Percentiles rank a stretch among this genome's conserved stretches.
phyloP scores from a whole-genome alignment of 352 stramenopile genomes.

The Globisporangium megalacanthum region DNA sequence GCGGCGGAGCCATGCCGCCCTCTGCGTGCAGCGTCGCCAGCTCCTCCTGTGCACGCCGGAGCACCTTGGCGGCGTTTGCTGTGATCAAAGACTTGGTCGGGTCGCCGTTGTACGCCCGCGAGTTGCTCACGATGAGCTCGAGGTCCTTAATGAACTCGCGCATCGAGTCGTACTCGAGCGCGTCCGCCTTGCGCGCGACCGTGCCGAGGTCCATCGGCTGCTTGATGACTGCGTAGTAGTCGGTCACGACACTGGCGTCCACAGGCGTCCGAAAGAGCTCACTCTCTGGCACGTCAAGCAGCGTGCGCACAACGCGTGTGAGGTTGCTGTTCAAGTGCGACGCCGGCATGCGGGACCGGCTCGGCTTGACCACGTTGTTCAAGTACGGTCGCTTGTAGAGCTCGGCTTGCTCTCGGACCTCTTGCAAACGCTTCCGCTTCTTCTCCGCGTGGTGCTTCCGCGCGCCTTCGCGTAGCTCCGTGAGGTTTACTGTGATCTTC shows the following conservation, averaged over 20 bases:
- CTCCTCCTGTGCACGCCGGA: slow-evolving; percentile 72
- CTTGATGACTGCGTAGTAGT: slow-evolving; percentile 85
- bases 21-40: slow-evolving; percentile 27
- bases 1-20: background rate
- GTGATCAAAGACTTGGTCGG: slow-evolving; percentile 66
- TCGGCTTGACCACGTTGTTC: slow-evolving; percentile 67
- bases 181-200: slow-evolving; percentile 62
- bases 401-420: slow-evolving; percentile 68
- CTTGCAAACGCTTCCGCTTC: slow-evolving; percentile 73
- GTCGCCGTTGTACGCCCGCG: slow-evolving; percentile 77
- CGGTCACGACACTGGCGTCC: slow-evolving; percentile 49
- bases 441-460: slow-evolving; percentile 74
- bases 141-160: slow-evolving; percentile 83
- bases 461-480: slow-evolving; percentile 66
- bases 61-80: slow-evolving; percentile 66
- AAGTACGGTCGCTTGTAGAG: slow-evolving; percentile 80
- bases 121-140: slow-evolving; percentile 85
- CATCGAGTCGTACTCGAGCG: slow-evolving; percentile 74
- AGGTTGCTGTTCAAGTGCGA: slow-evolving; percentile 65
- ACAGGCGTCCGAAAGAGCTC: slow-evolving; percentile 69
- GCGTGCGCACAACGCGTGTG: slow-evolving; percentile 51
- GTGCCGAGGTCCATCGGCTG: slow-evolving; percentile 76
- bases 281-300: slow-evolving; percentile 75
- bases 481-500: slow-evolving; percentile 76
- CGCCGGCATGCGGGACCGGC: slow-evolving; percentile 68